Percentiles rank a stretch among this genome's conserved stretches.
Evolutionary conservation across 352 stramenopile genomes (phyloP).

Genomic region (Thraustochytrium sp.): DNA sequence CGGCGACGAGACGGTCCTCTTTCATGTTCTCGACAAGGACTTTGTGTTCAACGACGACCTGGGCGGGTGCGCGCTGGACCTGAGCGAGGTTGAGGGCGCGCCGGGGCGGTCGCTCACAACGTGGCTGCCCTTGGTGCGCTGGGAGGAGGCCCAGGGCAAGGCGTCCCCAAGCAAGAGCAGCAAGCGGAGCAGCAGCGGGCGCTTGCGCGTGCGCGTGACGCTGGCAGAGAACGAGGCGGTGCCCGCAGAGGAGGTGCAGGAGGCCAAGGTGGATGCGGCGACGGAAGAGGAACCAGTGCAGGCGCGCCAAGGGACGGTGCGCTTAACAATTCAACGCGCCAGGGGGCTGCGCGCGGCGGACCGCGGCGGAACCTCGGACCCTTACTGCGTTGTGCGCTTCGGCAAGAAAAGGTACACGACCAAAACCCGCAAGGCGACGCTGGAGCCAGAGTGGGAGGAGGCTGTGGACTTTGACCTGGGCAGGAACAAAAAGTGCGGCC

Average conservation of each 20-base stretch:
- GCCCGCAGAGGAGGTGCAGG: no score
- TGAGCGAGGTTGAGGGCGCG: background rate
- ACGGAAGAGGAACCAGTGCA: no score
- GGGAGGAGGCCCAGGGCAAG: background rate
- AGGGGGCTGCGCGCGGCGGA: background rate
- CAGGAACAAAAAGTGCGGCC: conserved; percentile 13
- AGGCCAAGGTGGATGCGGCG: no score
- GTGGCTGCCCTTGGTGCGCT: background rate
- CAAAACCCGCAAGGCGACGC: background rate
- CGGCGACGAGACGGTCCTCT: conserved; percentile 9
- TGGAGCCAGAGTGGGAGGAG: conserved; percentile 17
- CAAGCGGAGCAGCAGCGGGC: no score
- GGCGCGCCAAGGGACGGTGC: background rate
- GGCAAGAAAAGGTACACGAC: conserved; percentile 10
- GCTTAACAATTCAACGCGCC: background rate
- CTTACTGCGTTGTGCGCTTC: conserved; percentile 30
- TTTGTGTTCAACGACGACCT: conserved; percentile 42
- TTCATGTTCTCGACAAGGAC: conserved; percentile 18
- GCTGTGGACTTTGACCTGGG: background rate
- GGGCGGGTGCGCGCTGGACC: background rate
- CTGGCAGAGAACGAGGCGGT: background rate
- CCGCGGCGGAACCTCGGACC: background rate
- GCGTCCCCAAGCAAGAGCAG: no score
- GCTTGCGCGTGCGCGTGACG: background rate
- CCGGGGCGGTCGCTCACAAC: background rate